These are phyloP conservation scores for Aspergillus ustus DNA, from an alignment of 2,329 filamentous ascomycete genomes.

Conservation along the genomic window DNA sequence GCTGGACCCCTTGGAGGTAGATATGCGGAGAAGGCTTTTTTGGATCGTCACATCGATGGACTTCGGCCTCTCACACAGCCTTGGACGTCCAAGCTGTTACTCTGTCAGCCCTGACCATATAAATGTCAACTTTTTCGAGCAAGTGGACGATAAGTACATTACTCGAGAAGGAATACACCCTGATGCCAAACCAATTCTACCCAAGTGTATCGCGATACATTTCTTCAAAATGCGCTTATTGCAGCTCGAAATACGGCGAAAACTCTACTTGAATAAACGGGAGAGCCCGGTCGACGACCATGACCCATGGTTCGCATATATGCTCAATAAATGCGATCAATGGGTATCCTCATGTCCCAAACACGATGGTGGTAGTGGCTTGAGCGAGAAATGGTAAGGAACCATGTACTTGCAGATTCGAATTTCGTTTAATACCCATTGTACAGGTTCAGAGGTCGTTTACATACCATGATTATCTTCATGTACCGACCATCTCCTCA, in stretches of 20 bases:
- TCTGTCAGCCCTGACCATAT: slow-evolving; percentile 81
- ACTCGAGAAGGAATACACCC: slow-evolving; percentile 74
- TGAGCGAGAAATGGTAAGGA: slow-evolving; percentile 80
- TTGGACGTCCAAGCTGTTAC: slow-evolving; percentile 85
- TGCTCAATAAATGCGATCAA: slow-evolving; percentile 75
- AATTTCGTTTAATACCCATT: background rate
- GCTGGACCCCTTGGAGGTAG: slow-evolving; percentile 74
- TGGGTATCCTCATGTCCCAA: slow-evolving; percentile 81
- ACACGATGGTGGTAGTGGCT: slow-evolving; percentile 67
- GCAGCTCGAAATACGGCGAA: slow-evolving; percentile 84
- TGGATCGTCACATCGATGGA: slow-evolving; percentile 93
- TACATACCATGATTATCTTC: slow-evolving; percentile 86
- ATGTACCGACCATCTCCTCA: slow-evolving; percentile 91
- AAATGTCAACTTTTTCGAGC: slow-evolving; percentile 82
- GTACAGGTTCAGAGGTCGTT: slow-evolving; percentile 65
- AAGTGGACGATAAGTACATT: slow-evolving; percentile 82
- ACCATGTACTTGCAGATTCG: slow-evolving; percentile 5
- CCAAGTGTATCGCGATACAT: slow-evolving; percentile 88
- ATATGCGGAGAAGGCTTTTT: slow-evolving; percentile 85
- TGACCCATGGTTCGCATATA: slow-evolving; percentile 84
- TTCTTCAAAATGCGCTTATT: slow-evolving; percentile 89
- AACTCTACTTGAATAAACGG: slow-evolving; percentile 83
- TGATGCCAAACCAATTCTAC: slow-evolving; percentile 71
- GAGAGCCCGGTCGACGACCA: slow-evolving; percentile 75
- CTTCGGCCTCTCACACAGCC: slow-evolving; percentile 80